A percentile compares a stretch with the other conserved stretches of the same genome.
Conservation (phyloP, 176 grass and related monocot genomes). For the Calamus simplicifolius region DNA sequence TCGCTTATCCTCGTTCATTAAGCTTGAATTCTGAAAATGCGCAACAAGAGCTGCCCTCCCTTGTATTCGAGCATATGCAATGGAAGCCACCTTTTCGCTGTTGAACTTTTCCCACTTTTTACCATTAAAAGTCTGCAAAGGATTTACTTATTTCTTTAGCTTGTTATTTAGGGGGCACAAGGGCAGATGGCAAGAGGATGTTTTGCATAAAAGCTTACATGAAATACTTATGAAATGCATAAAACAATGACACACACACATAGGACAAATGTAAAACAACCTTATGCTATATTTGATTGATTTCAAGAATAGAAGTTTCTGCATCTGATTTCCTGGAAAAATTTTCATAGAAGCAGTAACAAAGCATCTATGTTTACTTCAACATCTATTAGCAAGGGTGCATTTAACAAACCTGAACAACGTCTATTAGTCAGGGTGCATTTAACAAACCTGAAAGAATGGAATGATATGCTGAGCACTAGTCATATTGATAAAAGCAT, state of each 20-base stretch:
- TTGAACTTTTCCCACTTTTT: constrained; percentile 99
- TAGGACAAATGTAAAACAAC: too few species aligned
- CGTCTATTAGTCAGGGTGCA: not conserved
- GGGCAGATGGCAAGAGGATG: too few species aligned
- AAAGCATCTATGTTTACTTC: too few species aligned
- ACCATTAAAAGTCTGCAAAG: constrained; percentile 69
- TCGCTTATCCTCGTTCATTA: constrained; percentile 98
- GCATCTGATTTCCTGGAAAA: too few species aligned
- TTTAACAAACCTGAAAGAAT: constrained; percentile 68
- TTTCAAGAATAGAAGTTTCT: too few species aligned
- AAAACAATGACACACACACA: too few species aligned
- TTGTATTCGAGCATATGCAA: constrained; percentile 95
- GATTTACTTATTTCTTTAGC: not conserved
- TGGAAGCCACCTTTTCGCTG: constrained; percentile 91
- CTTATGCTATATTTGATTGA: too few species aligned
- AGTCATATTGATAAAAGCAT: constrained; percentile 95
- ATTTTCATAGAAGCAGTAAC: too few species aligned
- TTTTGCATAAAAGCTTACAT: constrained; percentile 4
- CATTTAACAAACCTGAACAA: too few species aligned
- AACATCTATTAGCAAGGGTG: too few species aligned
- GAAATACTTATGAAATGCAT: not conserved
- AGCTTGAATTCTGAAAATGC: constrained; percentile 94
- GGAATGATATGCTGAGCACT: constrained; percentile 66
- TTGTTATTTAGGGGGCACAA: not conserved
- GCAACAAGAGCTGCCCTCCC: constrained; percentile 61